phyloP scores from a whole-genome alignment of 2,329 filamentous ascomycete genomes.

The Hymenoscyphus fructigenus region DNA sequence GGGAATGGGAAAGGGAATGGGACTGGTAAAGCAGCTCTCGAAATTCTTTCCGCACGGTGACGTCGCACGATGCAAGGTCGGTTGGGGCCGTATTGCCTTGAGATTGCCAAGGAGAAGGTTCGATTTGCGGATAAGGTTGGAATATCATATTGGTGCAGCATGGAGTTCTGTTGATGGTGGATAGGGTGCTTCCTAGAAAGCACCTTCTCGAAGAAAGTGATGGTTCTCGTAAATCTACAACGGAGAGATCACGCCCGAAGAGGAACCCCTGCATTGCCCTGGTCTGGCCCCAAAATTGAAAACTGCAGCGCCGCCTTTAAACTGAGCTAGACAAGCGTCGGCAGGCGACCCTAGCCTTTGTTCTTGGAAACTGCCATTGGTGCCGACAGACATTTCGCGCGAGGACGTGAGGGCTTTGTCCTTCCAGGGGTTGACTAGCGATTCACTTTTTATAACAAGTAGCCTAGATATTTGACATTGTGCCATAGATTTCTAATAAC shows the following conservation, averaged over 20 bases:
- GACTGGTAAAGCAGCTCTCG: conserved; percentile 4
- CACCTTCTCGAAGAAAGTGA: neutral
- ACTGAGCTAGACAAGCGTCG: too few species aligned
- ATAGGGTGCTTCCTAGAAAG: neutral
- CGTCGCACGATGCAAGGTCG: neutral
- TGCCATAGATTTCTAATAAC: too few species aligned
- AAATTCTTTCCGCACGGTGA: neutral
- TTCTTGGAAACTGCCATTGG: neutral
- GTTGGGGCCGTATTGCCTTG: neutral
- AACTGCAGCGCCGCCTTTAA: too few species aligned
- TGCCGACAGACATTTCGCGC: conserved; percentile 1
- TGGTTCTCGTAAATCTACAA: neutral
- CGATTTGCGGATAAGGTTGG: neutral
- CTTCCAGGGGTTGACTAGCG: neutral
- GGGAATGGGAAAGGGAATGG: too few species aligned
- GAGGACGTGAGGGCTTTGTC: neutral
- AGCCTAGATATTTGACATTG: too few species aligned
- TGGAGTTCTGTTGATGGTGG: neutral
- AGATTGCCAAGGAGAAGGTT: neutral
- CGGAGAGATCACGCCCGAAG: too few species aligned
- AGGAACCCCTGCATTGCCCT: too few species aligned
- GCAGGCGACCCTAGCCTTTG: too few species aligned
- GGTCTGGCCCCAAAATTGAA: too few species aligned
- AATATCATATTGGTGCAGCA: neutral
- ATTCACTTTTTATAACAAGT: neutral